A percentile compares a stretch with the other conserved stretches of the same genome.
Conservation (phyloP, 257 asterid genomes). For the Hygrophila difformis region DNA sequence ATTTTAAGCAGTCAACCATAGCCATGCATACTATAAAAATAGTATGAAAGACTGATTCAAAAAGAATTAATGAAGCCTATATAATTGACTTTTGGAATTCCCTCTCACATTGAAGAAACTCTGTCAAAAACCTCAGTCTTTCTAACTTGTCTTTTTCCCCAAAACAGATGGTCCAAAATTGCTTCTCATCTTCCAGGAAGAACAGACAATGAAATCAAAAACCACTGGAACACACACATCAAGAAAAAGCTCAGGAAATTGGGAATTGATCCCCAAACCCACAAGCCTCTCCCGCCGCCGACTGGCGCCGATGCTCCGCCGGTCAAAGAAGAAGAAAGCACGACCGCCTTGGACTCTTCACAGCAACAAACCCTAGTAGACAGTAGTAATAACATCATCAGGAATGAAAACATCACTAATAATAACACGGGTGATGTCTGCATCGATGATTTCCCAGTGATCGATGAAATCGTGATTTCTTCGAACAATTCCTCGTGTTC, state of each 20-base stretch:
- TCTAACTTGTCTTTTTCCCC: too few relatives aligned
- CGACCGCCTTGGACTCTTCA: background rate
- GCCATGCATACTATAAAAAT: too few relatives aligned
- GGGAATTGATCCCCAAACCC: slow-evolving; percentile 89
- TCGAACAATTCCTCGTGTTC: slow-evolving; percentile 23
- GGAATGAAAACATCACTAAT: background rate
- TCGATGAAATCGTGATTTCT: slow-evolving; percentile 53
- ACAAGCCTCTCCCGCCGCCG: slow-evolving; percentile 52
- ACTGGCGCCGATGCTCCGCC: background rate
- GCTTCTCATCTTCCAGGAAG: slow-evolving; percentile 96
- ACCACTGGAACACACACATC: slow-evolving; percentile 93
- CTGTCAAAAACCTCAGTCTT: too few relatives aligned
- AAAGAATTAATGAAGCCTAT: too few relatives aligned
- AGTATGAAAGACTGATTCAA: too few relatives aligned
- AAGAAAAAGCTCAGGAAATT: slow-evolving; percentile 82
- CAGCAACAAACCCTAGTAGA: too few relatives aligned
- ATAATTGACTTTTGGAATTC: too few relatives aligned
- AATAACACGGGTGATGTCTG: slow-evolving; percentile 30
- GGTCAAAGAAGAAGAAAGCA: too few relatives aligned
- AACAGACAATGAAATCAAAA: slow-evolving; percentile 93
- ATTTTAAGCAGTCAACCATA: too few relatives aligned
- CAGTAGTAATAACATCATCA: too few relatives aligned
- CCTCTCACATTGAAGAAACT: too few relatives aligned
- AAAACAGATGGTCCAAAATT: slow-evolving; percentile 78
- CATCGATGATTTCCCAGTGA: slow-evolving; percentile 66